These are phyloP conservation scores for Tephrocybe sp. DNA, from an alignment of 768 basidiomycete genomes.

Conservation along the genomic window DNA sequence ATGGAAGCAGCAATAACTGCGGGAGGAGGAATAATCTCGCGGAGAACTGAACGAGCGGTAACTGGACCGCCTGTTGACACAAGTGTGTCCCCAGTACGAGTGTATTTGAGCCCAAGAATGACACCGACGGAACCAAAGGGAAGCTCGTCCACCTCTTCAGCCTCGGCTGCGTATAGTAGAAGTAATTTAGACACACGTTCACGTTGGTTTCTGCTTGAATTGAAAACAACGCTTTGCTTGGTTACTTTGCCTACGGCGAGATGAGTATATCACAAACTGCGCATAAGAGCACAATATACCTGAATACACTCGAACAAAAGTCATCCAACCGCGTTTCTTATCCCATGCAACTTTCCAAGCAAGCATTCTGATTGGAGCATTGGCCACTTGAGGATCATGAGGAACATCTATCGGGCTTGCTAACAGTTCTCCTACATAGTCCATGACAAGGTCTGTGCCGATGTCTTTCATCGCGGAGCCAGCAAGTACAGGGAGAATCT, in stretches of 20 bases:
- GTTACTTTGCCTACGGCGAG: constrained; percentile 62
- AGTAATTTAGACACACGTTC: constrained; percentile 77
- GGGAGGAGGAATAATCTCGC: constrained; percentile 74
- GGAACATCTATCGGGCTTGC: constrained; percentile 74
- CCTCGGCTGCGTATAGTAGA: constrained; percentile 75
- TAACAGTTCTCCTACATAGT: constrained; percentile 79
- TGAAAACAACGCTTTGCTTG: constrained; percentile 59
- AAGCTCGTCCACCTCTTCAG: constrained; percentile 75
- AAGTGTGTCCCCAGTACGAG: constrained; percentile 86
- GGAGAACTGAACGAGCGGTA: constrained; percentile 42
- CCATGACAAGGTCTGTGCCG: constrained; percentile 78
- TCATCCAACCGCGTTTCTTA: constrained; percentile 85
- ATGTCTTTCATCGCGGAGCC: constrained; percentile 82
- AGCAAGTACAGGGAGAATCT: constrained; percentile 78
- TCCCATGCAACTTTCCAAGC: constrained; percentile 94
- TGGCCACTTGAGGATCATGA: constrained; percentile 41
- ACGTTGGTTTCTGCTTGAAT: constrained; percentile 64
- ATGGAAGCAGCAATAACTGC: constrained; percentile 85
- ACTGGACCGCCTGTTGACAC: constrained; percentile 49
- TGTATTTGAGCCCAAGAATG: constrained; percentile 77
- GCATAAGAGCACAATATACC: constrained; percentile 45
- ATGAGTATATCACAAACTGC: constrained; percentile 1
- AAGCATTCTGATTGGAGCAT: constrained; percentile 58
- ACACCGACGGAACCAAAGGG: constrained; percentile 86
- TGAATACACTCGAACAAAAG: constrained; percentile 86